A percentile compares a stretch with the other conserved stretches of the same genome.
These are phyloP conservation scores for Aspergillus flavus DNA, from an alignment of 2,329 filamentous ascomycete genomes.

Conservation along the genomic window DNA sequence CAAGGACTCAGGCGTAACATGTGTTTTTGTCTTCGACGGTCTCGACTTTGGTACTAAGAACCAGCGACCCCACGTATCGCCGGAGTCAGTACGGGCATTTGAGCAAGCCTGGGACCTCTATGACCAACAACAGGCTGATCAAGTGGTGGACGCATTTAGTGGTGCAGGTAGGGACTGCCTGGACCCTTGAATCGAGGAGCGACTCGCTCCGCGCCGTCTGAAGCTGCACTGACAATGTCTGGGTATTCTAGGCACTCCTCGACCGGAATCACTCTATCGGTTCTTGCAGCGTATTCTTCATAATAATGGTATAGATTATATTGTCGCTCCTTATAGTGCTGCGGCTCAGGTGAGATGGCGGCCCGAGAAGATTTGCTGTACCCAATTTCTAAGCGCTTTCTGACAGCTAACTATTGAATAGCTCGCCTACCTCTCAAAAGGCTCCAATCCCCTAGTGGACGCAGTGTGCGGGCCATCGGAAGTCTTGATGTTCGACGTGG, in stretches of 20 bases:
- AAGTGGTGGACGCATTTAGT: slow-evolving; percentile 85
- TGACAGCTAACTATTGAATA: slow-evolving; percentile 14
- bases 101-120: slow-evolving; percentile 86
- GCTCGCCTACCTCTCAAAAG: slow-evolving; percentile 75
- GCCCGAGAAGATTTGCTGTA: neutral
- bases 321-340: slow-evolving; percentile 85
- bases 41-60: slow-evolving; percentile 77
- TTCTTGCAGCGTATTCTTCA: slow-evolving; percentile 75
- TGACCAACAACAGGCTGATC: slow-evolving; percentile 74
- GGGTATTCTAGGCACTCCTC: slow-evolving; percentile 63
- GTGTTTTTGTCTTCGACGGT: slow-evolving; percentile 90
- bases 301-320: slow-evolving; percentile 70
- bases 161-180: slow-evolving; percentile 63
- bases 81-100: slow-evolving; percentile 68
- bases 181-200: neutral
- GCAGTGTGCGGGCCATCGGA: slow-evolving; percentile 84
- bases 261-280: slow-evolving; percentile 72
- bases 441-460: slow-evolving; percentile 68
- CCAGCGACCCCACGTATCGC: slow-evolving; percentile 60
- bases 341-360: slow-evolving; percentile 71
- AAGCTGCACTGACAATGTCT: slow-evolving; percentile 30
- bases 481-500: slow-evolving; percentile 80
- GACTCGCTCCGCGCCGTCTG: slow-evolving; percentile 14
- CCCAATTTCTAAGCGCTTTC: neutral
- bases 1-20: slow-evolving; percentile 69